Evolutionary conservation across 106 monocot species (phyloP).

Genomic region (Platanthera zijinensis): DNA sequence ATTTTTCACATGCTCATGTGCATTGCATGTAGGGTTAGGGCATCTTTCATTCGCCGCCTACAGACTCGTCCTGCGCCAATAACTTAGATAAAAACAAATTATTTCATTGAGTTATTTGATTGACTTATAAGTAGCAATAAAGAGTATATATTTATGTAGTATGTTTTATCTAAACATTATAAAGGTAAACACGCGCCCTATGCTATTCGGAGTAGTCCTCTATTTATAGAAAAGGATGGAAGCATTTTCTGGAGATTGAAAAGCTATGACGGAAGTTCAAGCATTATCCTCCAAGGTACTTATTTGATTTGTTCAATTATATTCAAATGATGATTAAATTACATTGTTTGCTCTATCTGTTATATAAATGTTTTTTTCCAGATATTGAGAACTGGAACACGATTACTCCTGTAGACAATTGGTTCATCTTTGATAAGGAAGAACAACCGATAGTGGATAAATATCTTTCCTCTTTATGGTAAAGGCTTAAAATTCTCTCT

Average conservation of each 20-base stretch:
- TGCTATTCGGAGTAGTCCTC: slow-evolving; percentile 37
- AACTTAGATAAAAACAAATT: neutral
- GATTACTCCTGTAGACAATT: slow-evolving; percentile 26
- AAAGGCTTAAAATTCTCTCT: neutral
- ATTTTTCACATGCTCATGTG: neutral
- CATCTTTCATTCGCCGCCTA: neutral
- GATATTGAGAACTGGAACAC: slow-evolving; percentile 27
- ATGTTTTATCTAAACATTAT: neutral
- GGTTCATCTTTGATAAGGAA: slow-evolving; percentile 39
- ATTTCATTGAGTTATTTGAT: neutral
- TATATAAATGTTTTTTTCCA: slow-evolving; percentile 10
- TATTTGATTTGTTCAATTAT: slow-evolving; percentile 3
- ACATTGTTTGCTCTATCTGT: neutral
- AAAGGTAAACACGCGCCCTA: slow-evolving; percentile 31
- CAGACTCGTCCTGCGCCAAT: neutral
- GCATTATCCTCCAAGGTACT: slow-evolving; percentile 47
- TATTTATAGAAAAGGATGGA: slow-evolving; percentile 26
- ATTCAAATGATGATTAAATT: neutral
- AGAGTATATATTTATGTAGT: neutral
- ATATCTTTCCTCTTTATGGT: slow-evolving; percentile 38
- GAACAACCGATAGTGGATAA: slow-evolving; percentile 23
- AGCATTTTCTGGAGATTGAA: slow-evolving; percentile 34
- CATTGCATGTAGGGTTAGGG: neutral
- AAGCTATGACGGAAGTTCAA: slow-evolving; percentile 12
- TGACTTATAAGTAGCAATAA: neutral